These are phyloP conservation scores for Berberis vulgaris DNA, from an alignment of 164 flowering plant species.

Conservation along the genomic window DNA sequence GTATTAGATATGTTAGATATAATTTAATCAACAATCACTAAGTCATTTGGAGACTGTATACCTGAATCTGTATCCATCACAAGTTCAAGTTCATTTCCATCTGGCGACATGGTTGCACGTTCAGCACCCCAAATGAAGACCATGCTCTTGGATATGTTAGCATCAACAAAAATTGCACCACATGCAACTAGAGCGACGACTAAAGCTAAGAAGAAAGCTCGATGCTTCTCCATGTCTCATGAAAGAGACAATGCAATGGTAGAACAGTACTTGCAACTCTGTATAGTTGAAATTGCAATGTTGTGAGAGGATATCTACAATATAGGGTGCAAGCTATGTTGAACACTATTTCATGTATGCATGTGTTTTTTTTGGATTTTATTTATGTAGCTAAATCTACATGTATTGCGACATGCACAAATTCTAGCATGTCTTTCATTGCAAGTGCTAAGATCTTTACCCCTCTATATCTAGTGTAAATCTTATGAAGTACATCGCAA, in stretches of 20 bases:
- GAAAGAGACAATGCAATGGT: neutral
- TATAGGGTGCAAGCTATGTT: neutral
- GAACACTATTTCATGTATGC: no score
- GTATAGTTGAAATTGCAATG: neutral
- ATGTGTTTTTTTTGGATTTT: no score
- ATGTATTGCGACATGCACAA: no score
- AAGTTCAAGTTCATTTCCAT: slow-evolving; percentile 45
- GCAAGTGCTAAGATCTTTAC: no score
- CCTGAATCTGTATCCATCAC: slow-evolving; percentile 45
- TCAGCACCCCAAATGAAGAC: slow-evolving; percentile 40
- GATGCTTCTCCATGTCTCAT: slow-evolving; percentile 17
- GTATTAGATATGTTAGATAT: neutral
- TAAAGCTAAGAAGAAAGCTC: slow-evolving; percentile 16
- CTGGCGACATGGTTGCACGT: slow-evolving; percentile 18
- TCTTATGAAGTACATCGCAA: no score
- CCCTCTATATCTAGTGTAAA: no score
- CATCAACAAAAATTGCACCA: slow-evolving; percentile 20
- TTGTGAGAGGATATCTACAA: no score
- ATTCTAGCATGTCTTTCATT: no score
- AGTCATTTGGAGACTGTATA: slow-evolving; percentile 3
- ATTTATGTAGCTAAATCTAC: no score
- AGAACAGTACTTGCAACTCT: neutral
- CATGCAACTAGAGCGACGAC: slow-evolving; percentile 19
- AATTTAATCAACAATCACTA: neutral
- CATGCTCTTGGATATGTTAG: slow-evolving; percentile 30